Base-by-base conservation (phyloP, 257 asterid genomes). In the Fraxinus americana region DNA sequence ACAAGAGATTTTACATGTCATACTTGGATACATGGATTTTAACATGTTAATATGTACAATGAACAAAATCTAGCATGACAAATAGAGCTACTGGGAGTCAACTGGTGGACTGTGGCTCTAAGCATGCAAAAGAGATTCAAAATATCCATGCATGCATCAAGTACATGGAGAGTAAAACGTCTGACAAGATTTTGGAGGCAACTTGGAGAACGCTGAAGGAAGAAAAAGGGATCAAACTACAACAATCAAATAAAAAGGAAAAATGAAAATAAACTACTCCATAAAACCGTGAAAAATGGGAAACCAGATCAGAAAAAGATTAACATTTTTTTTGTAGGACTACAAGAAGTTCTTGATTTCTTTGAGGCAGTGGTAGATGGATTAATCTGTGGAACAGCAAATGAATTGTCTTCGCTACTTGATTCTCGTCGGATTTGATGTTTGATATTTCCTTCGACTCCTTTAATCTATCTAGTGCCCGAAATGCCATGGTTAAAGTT, bases 321-420 rank as follows among this genome's bases (percentile, higher is more conserved):
- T 21, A n/a, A 73, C n/a, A 41, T 52, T 17, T 23, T 17, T 17
- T 32, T 30, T 52, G 27, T 12, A 67, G 41, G 36, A 72, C 82
- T 75, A 84, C 91, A 86, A 32, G 77, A 75, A 80, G 45, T 79
- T 87, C 91, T 86, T 27, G 92, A 84, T 89, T 85, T 91, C 83
- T 87, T 86, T 57, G 74, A 70, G 70, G 83, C 83, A 78, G 57
- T 48, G 10, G 90, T 81, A 79, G 86, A 52, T 65, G 93, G 91
- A 68, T 76, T 83, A 43, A 91, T 94, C 85, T 92, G 96, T 74
- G 98, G 98, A 78, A 94, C 98, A 23, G 96, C 86, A 80, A 83
- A 88, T 65, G 86, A 87, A 68, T 89, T 86, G 70, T 91, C 97
- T 50, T 88, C 91, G 4, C 14, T 63, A 63, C 70, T 83, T 88